A percentile compares a stretch with the other conserved stretches of the same genome.
phyloP scores from a whole-genome alignment of 176 grass and related monocot genomes.

The Phyllostachys edulis region DNA sequence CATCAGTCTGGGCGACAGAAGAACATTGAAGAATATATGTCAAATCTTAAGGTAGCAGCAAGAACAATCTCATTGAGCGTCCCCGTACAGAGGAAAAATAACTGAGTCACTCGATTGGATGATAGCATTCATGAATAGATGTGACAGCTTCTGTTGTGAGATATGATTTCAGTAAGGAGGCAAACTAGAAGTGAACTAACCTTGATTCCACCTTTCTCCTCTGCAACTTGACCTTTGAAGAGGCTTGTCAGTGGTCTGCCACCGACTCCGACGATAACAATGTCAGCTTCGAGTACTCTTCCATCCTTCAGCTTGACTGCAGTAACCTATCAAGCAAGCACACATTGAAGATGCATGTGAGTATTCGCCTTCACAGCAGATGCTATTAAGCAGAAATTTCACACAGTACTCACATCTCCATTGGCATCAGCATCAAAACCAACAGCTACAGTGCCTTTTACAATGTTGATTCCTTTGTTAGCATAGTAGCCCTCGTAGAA shows the following conservation, averaged over 20 bases:
- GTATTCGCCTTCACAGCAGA: background rate
- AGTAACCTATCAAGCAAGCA: slow-evolving; percentile 58
- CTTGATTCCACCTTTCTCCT: slow-evolving; percentile 97
- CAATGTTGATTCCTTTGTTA: slow-evolving; percentile 77
- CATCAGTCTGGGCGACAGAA: slow-evolving; percentile 55
- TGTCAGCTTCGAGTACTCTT: slow-evolving; percentile 70
- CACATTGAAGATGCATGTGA: slow-evolving; percentile 11
- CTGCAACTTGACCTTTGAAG: slow-evolving; percentile 76
- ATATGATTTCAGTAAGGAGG: background rate
- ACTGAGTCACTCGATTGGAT: background rate
- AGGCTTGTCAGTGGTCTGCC: slow-evolving; percentile 77
- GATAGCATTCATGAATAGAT: background rate
- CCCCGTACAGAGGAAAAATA: background rate
- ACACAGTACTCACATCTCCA: slow-evolving; percentile 62
- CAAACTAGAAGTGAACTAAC: slow-evolving; percentile 34
- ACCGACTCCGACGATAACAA: slow-evolving; percentile 90
- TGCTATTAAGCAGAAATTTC: background rate
- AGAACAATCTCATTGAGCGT: background rate
- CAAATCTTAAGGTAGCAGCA: background rate
- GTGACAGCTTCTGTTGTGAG: background rate
- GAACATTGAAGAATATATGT: background rate
- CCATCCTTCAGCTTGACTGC: slow-evolving; percentile 84
- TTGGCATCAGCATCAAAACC: slow-evolving; percentile 82
- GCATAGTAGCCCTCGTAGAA: slow-evolving; percentile 93
- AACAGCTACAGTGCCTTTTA: slow-evolving; percentile 76